Percentiles rank a stretch among this genome's conserved stretches.
phyloP scores from a whole-genome alignment of 1,284 basidiomycete species.

The Leccinum subrobustum region DNA sequence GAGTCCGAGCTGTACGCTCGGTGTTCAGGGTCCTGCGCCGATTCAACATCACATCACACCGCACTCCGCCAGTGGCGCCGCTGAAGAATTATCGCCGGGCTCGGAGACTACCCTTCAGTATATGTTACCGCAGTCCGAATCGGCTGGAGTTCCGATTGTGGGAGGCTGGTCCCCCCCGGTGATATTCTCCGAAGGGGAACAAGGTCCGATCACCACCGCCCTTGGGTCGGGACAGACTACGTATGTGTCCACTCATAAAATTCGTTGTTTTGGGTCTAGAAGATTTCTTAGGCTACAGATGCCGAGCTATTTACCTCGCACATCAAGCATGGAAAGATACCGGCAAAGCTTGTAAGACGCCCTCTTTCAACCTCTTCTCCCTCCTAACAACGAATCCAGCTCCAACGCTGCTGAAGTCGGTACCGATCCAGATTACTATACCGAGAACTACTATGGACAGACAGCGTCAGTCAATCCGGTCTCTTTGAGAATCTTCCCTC shows the following conservation, averaged over 20 bases:
- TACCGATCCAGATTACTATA: slow-evolving; percentile 3
- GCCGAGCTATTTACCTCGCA: neutral
- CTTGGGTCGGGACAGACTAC: neutral
- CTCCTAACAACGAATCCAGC: slow-evolving; percentile 11
- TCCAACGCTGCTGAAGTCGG: slow-evolving; percentile 4
- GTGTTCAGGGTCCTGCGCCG: slow-evolving; percentile 14
- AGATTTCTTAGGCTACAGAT: slow-evolving; percentile 10
- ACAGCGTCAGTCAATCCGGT: slow-evolving; percentile 14
- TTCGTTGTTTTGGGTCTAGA: neutral
- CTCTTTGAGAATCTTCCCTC: neutral
- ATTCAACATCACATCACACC: slow-evolving; percentile 2
- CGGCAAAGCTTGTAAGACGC: slow-evolving; percentile 18
- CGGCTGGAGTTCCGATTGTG: neutral
- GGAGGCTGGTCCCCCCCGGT: slow-evolving; percentile 1
- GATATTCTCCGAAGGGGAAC: slow-evolving; percentile 8
- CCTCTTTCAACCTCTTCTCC: neutral
- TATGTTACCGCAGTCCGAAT: slow-evolving; percentile 9
- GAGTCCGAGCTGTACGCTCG: slow-evolving; percentile 21
- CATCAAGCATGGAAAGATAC: slow-evolving; percentile 5
- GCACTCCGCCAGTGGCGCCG: slow-evolving; percentile 6
- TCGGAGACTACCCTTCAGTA: slow-evolving; percentile 3
- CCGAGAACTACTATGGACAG: slow-evolving; percentile 9
- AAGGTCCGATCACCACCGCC: neutral
- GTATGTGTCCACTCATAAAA: slow-evolving; percentile 14
- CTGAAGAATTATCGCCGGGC: slow-evolving; percentile 3